Base-by-base conservation (phyloP, 192 early-diverging fungal genomes). In the Phycomyces nitens region DNA sequence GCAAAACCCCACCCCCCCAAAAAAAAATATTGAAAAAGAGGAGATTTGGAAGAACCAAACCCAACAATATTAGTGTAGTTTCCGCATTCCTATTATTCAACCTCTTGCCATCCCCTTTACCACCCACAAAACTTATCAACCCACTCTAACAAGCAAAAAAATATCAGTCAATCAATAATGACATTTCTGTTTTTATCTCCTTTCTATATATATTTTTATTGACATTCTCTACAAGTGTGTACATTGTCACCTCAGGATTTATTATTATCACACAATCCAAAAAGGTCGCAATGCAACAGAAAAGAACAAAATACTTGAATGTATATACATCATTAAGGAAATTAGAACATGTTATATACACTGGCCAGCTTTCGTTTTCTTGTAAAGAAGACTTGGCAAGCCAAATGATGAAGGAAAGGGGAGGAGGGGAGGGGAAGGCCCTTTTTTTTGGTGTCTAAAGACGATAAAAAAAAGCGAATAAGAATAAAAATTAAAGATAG, bases 301-400 rank as follows among this genome's bases (percentile, higher is more conserved):
- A 47, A 47, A n/a, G 44, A 47, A n/a, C 15, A 47, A 47, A 11
- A 47, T 47, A 18, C 44, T 47, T 18, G 44, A n/a, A 47, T n/a
- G 29, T 34, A 47, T 47, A 47, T 47, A 47, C 44, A 47, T 47
- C 44, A 14, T 47, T 47, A n/a, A 47, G 44, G 44, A 47, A 18
- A 47, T 47, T 14, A 47, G 44, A 47, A 47, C 12, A 34, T 34
- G 15, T 18, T 47, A 47, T 47, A 18, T 47, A 47, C 44, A 47
- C 15, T 47, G 44, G 44, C 44, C 44, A 47, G 44, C 18, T 11
- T 47, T n/a, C 18, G 12, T 14, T 18, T 14, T 47, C 44, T 14
- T 14, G 12, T 47, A n/a, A 47, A 47, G 44, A 18, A 14, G 44
- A 14, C 44, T 47, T 47, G 3, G 18, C 44, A 2, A 47, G 12